Evolutionary conservation across 2,329 filamentous ascomycete species (phyloP), one percentile per base, ranked within the genome.

Genomic region (Diaporthe batatas): DNA sequence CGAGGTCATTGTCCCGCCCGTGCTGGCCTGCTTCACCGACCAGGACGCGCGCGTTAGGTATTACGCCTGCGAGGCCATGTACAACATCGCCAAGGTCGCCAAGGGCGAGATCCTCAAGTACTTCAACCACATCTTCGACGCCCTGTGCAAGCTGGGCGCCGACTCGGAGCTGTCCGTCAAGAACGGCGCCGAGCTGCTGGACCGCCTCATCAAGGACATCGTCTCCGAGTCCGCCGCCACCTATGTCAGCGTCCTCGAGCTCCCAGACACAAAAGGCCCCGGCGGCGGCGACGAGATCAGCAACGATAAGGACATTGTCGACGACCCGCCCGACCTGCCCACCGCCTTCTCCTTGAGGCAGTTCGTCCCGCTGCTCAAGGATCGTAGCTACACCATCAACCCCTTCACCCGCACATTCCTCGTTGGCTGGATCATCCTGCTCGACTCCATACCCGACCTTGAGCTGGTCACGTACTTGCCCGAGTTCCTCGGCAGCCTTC

Each of bases 41-140:
- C 96, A 98, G 85, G 96, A 99, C 92, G 95, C 96, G 36, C 91
- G 96, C 73, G 96, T 98, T 42, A 91, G 96, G 76, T 99, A 99
- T 83, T 99, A 99, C 84, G 96, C 96, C 32, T 99, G 96, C 84
- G 96, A 99, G 86, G 97, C 95, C 82, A 99, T 99, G 96, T 99
- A 99, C 85, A 99, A 99, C 83, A 99, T 99, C 80, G 95, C 96
- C 80, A 99, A 99, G 84, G 96, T 99, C 62, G 96, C 96, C 74
- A 99, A 99, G 84, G 96, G 97, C 49, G 96, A 99, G 83, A 96
- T 99, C 25, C 84, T 99, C 76, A 90, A 97, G 53, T 99, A 98
- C 86, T 99, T 99, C 84, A 99, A 99, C 83, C 93, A 97, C 79
- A 96, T 99, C 75, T 99, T 99, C 80, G 96, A 99, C 84, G 95